phyloP scores from a whole-genome alignment of 371 early-diverging fungal species.

The Massospora cicadina region DNA sequence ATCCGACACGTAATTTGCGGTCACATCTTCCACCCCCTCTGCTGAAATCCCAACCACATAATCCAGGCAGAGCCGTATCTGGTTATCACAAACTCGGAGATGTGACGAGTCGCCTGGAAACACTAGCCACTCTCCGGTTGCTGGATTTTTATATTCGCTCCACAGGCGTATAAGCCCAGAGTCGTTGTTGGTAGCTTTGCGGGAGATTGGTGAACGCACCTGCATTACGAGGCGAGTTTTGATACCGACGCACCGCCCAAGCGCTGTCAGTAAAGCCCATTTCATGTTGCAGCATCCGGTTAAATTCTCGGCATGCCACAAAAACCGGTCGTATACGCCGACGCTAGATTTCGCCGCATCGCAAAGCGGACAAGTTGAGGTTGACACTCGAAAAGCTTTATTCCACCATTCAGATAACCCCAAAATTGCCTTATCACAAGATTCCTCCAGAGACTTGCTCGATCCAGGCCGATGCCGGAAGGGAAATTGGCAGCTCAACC shows the following conservation, averaged over 20 bases:
- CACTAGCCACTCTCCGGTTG: neutral
- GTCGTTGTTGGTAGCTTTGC: neutral
- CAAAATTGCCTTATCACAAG: neutral
- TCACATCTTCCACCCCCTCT: neutral
- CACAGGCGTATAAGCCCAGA: neutral
- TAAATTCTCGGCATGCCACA: neutral
- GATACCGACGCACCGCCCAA: neutral
- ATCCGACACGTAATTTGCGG: neutral
- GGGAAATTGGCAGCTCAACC: neutral
- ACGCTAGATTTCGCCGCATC: neutral
- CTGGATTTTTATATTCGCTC: neutral
- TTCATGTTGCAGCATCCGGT: neutral
- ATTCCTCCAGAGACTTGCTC: too few species aligned
- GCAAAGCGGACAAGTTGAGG: neutral
- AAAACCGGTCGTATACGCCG: neutral
- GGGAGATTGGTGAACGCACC: neutral
- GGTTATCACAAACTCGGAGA: too few species aligned
- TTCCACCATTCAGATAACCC: neutral
- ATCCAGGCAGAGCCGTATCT: neutral
- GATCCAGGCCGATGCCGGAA: neutral
- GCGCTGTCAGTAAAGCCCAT: neutral
- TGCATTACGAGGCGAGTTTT: neutral
- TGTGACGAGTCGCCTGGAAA: neutral
- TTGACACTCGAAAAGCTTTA: neutral
- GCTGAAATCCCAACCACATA: neutral